Base-by-base conservation (phyloP, 2,329 filamentous ascomycete species). In the Calonectria fujianensis region DNA sequence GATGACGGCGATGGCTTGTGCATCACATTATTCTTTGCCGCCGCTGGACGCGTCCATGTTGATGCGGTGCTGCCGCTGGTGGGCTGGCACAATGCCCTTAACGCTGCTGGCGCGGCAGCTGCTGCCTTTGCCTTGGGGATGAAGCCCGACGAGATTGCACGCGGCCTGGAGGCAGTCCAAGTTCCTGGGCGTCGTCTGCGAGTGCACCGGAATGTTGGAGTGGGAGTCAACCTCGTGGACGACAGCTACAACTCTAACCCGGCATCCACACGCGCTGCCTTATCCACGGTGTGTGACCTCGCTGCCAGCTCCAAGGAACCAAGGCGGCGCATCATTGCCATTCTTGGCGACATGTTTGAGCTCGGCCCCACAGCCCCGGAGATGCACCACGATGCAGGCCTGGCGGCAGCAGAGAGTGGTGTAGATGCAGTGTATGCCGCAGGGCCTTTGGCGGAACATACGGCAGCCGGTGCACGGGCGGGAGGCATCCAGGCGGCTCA, bases 241-340 rank as follows among this genome's bases (percentile, higher is more conserved):
- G 54, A 59, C n/a, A 59, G 20, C n/a, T 59, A 37, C 54, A 59
- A 59, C 9, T 11, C 54, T 11, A 59, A 59, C 32, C 54, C 32
- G 9, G 32, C 31, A 37, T 59, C 54, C 11, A 24, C 10, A 3
- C 54, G 32, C 4, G 54, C 32, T 11, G 54, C 54, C 29, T 3
- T 59, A 32, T n/a, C 32, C 31, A 59, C 54, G 4, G 8, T 59
- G 18, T 20, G 54, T 20, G 54, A 37, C 32, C 16, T 59, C 20
- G 32, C 54, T 13, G 54, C 5, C 4, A 4, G 31, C 31, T 32
- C 54, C n/a, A 11, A 59, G n/a, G 4, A 27, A 27, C 20, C 11
- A 1, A 7, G n/a, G 3, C 20, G 31, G 31, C 31, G 31, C 31
- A 32, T 39, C 7, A 24, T 59, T 16, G 54, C 32, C 5, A 39